Evolutionary conservation across 116 monocot species (phyloP), one percentile per base, ranked within the genome.

Genomic region (Cymodocea nodosa): DNA sequence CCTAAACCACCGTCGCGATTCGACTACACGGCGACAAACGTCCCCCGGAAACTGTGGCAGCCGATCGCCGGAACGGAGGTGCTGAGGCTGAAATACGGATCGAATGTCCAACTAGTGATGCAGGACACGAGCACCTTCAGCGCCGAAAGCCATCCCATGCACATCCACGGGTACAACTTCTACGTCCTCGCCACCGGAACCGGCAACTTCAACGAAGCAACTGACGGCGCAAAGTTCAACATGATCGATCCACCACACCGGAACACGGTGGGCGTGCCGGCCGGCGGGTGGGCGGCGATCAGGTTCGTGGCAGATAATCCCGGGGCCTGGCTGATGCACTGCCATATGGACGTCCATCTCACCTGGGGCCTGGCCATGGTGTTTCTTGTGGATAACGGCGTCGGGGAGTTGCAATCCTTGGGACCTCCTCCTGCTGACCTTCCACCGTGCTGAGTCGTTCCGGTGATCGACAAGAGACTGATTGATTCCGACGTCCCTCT

Each of bases 151-250:
- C 78, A 78, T 20, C 78, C 78, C 14, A 68, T 78, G 52, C 78
- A 78, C 72, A 59, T 78, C 56, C 78, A 78, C 35, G 78, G 78
- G 5, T 73, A 68, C 78, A 59, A 69, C 35, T 78, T 78, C 68
- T 77, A 67, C 54, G 22, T 68, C 48, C n/a, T 77, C 10, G 74
- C 60, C 18, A 48, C 20, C 5, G 74, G 74, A 19, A 22, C 51
- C 40, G 68, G 74, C 7, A 60, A 74, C 61, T 68, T 60, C 68
- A 20, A 74, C 37, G 24, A 51, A 4, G 52, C 37, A 5, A 61
- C 23, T 16, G 67, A 60, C 61, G 5, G 67, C 22, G 50, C 16
- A 2, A 59, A 48, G 44, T 76, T 70, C 65, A 76, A 76, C 58
- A 18, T 70, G 49, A 50, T 70, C 25, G 70, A 76, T 20, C 75